Evolutionary conservation across 495 filamentous ascomycete genomes (phyloP).

Genomic region (Podospora fimiseda): DNA sequence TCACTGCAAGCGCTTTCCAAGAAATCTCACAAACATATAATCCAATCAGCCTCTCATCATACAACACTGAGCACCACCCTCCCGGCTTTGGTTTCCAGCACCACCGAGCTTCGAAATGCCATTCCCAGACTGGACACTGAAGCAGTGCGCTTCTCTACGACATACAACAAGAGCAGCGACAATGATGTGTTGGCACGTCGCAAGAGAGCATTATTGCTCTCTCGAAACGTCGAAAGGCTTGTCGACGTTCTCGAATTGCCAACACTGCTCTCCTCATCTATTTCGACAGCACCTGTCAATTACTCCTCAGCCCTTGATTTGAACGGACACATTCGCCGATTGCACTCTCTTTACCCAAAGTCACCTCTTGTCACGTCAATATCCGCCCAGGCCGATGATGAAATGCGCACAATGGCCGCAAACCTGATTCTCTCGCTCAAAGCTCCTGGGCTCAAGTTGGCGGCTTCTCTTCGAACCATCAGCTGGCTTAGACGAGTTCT

Average conservation of each 20-base stretch:
- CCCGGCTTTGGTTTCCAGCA: constrained; percentile 58
- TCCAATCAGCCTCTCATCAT: constrained; percentile 72
- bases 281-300: constrained; percentile 47
- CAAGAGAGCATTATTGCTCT: constrained; percentile 77
- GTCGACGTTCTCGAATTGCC: constrained; percentile 91
- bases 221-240: constrained; percentile 80
- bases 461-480: constrained; percentile 84
- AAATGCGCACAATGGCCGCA: constrained; percentile 82
- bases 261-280: constrained; percentile 64
- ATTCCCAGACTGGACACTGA: constrained; percentile 76
- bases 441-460: constrained; percentile 73
- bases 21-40: constrained; percentile 83
- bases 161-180: constrained; percentile 71
- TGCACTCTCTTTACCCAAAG: constrained; percentile 74
- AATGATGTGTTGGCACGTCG: constrained; percentile 63
- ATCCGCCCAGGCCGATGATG: constrained; percentile 70
- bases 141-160: constrained; percentile 72
- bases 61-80: constrained; percentile 61
- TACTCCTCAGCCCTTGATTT: constrained; percentile 90
- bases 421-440: constrained; percentile 76
- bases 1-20: constrained; percentile 86
- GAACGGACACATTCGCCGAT: constrained; percentile 84
- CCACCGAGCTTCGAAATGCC: constrained; percentile 56
- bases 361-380: constrained; percentile 70
- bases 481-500: constrained; percentile 85